phyloP scores from a whole-genome alignment of 805 yeast species.

The Ascoidea asiatica region DNA sequence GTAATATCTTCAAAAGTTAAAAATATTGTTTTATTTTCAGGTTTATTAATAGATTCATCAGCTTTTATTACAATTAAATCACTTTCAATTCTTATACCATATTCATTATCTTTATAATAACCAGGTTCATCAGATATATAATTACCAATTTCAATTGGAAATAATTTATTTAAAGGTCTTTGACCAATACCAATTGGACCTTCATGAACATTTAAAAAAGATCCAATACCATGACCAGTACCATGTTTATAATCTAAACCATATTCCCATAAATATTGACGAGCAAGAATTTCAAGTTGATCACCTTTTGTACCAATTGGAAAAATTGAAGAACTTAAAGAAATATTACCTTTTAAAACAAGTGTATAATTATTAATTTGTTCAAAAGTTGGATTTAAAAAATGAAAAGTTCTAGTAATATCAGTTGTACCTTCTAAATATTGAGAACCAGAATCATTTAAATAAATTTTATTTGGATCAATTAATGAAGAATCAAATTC shows the following conservation, averaged over 20 bases:
- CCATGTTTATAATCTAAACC: slow-evolving; percentile 53
- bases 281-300: slow-evolving; percentile 41
- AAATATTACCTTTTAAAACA: slow-evolving; percentile 44
- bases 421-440: slow-evolving; percentile 54
- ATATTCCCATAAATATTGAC: slow-evolving; percentile 41
- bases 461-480: slow-evolving; percentile 37
- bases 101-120: slow-evolving; percentile 42
- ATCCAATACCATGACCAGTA: slow-evolving; percentile 54
- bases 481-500: slow-evolving; percentile 24
- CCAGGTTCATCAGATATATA: slow-evolving; percentile 52
- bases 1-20: slow-evolving; percentile 44
- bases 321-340: slow-evolving; percentile 33
- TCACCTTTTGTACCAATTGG: slow-evolving; percentile 44
- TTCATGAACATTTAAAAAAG: slow-evolving; percentile 48
- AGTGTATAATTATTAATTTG: slow-evolving; percentile 38
- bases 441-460: slow-evolving; percentile 49
- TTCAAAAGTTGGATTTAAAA: slow-evolving; percentile 30
- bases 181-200: slow-evolving; percentile 53
- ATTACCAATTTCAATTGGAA: slow-evolving; percentile 36
- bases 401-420: slow-evolving; percentile 48
- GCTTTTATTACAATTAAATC: slow-evolving; percentile 30
- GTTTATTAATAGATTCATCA: slow-evolving; percentile 21
- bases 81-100: slow-evolving; percentile 40
- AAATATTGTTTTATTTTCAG: slow-evolving; percentile 27
- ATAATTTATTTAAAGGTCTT: slow-evolving; percentile 31